Evolutionary conservation across 345 rosid species (phyloP), one percentile per base, ranked within the genome.

Genomic region (Hibiscus mutabilis): DNA sequence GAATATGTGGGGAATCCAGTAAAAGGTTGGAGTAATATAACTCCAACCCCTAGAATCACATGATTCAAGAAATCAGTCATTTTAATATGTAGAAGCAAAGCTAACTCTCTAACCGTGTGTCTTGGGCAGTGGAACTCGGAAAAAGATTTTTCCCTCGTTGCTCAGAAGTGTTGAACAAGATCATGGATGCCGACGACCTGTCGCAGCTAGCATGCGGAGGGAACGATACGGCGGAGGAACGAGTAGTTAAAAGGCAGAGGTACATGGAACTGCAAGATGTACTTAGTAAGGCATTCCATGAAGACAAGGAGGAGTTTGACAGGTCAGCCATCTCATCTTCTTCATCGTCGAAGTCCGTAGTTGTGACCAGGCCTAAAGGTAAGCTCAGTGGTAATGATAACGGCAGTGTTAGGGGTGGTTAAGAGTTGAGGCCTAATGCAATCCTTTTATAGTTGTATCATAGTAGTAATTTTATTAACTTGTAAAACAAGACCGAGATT

Each of bases 71-170:
- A 63, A 40, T 5, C 29, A 12, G 16, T 63, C 27, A 10, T 63
- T 22, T 66, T 24, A 37, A 7, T 7, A 37, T 37, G 42, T 37
- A 35, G 6, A 65, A 19, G 18, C 19, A 22, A 47, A 15, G 15
- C 21, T 47, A 66, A 47, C 37, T 40, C 40, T 22, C 37, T 37
- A 5, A 1, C 7, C 6, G n/a, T 25, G 14, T 72, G n/a, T 77
- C 13, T 70, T 9, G 35, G 59, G 73, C 82, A 93, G 97, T 89
- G 77, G 89, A 85, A 68, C 88, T 93, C 0, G 98, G 94, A 35
- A 86, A 85, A 74, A 82, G 86, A 35, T 93, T 84, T 68, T 91
- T 91, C 75, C 97, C 90, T 29, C 86, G 89, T 3, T 93, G 97
- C 77, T 93, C 92, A 0, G 82, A 75, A 3, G 87, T 86, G 35